A percentile compares a stretch with the other conserved stretches of the same genome.
Evolutionary conservation across 768 basidiomycete species (phyloP).

Genomic region (Cystoderma amianthinum): DNA sequence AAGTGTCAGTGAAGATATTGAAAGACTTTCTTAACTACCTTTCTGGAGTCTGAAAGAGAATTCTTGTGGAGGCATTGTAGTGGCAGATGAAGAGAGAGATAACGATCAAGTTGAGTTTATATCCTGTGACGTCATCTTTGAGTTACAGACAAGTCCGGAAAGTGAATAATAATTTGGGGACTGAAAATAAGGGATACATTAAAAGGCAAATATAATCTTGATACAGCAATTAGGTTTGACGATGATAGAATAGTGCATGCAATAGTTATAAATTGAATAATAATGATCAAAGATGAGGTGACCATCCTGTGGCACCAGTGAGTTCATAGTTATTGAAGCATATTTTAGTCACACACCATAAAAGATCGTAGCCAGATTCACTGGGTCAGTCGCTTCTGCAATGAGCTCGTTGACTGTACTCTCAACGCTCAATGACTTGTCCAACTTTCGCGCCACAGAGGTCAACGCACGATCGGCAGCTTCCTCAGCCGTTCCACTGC

Average conservation of each 20-base stretch:
- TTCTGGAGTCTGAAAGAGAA: no score
- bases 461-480: slow-evolving; percentile 85
- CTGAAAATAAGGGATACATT: neutral
- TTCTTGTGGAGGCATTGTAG: no score
- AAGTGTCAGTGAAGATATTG: no score
- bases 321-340: neutral
- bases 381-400: slow-evolving; percentile 74
- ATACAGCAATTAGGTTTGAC: neutral
- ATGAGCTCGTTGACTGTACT: slow-evolving; percentile 92
- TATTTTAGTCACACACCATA: slow-evolving; percentile 37
- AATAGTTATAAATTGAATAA: neutral
- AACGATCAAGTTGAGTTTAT: no score
- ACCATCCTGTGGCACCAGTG: slow-evolving; percentile 23
- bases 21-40: no score
- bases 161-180: no score
- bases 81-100: no score
- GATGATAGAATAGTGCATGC: neutral
- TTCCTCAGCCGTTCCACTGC: slow-evolving; percentile 67
- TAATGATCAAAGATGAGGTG: slow-evolving; percentile 12
- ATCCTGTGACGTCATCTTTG: no score
- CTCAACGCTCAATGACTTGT: slow-evolving; percentile 81
- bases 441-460: slow-evolving; percentile 76
- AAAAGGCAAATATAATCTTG: neutral
- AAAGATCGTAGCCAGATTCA: slow-evolving; percentile 76
- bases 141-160: no score